phyloP scores from a whole-genome alignment of 2,329 filamentous ascomycete species.

The Botryotinia calthae region DNA sequence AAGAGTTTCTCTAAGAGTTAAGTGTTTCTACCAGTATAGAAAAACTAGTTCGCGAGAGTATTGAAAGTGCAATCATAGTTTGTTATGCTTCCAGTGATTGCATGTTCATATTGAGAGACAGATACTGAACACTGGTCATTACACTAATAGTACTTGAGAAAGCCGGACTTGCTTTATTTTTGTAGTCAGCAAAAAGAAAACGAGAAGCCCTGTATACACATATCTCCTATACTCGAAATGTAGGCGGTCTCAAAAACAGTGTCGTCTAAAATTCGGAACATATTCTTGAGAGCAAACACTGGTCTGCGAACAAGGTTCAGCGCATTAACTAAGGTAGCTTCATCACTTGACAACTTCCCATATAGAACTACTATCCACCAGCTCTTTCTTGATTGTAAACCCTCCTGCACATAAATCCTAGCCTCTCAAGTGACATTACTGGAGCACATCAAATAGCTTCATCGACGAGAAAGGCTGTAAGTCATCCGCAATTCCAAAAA shows the following conservation, averaged over 20 bases:
- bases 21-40: not conserved
- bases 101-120: not conserved
- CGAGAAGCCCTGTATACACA: not conserved
- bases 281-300: not conserved
- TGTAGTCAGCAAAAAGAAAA: fast-evolving
- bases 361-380: not conserved
- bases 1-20: not conserved
- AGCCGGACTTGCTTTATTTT: not conserved
- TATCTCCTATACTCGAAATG: not conserved
- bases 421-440: not conserved
- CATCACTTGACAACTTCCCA: not conserved
- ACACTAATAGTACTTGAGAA: too few relatives aligned
- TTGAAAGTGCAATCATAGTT: not conserved
- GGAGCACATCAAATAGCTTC: not conserved
- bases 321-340: not conserved
- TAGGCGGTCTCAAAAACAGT: not conserved
- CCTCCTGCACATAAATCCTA: not conserved
- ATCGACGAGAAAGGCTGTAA: not conserved
- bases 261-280: not conserved
- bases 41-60: not conserved
- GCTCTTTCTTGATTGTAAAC: not conserved
- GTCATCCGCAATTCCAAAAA: too few relatives aligned
- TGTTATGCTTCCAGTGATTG: not conserved
- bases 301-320: not conserved
- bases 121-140: not conserved